Conservation (phyloP, 306 rosid genomes). For the Dalbergia cultrata region DNA sequence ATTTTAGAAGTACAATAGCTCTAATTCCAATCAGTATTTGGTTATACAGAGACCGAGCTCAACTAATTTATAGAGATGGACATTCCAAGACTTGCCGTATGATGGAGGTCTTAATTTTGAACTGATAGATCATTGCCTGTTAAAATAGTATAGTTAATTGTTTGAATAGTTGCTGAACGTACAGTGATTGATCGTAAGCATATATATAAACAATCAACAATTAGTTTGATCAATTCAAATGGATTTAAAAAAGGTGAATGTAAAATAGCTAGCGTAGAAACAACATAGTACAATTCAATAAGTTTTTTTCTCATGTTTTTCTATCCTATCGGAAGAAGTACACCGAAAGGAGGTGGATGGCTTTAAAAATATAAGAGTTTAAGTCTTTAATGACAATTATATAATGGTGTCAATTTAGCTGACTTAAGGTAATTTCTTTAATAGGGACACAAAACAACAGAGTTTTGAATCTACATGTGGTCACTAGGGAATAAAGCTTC, state of each 20-base stretch:
- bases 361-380: constrained; percentile 1
- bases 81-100: too few relatives aligned
- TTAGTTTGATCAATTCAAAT: constrained; percentile 8
- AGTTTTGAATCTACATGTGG: constrained; percentile 38
- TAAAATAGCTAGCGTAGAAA: neutral
- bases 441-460: neutral
- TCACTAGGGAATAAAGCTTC: neutral
- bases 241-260: neutral
- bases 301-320: neutral
- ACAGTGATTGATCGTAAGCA: neutral
- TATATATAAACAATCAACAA: constrained; percentile 7
- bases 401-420: neutral
- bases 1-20: too few relatives aligned
- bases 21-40: too few relatives aligned
- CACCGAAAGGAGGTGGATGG: neutral
- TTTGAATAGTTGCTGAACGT: constrained; percentile 17
- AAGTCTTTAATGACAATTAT: neutral
- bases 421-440: constrained; percentile 24
- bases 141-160: neutral
- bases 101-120: neutral
- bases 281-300: constrained; percentile 12
- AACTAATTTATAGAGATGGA: too few relatives aligned
- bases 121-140: neutral
- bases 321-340: constrained; percentile 14
- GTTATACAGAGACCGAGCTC: too few relatives aligned